phyloP scores from a whole-genome alignment of 495 filamentous ascomycete species.

The Penicillium bovifimosum region DNA sequence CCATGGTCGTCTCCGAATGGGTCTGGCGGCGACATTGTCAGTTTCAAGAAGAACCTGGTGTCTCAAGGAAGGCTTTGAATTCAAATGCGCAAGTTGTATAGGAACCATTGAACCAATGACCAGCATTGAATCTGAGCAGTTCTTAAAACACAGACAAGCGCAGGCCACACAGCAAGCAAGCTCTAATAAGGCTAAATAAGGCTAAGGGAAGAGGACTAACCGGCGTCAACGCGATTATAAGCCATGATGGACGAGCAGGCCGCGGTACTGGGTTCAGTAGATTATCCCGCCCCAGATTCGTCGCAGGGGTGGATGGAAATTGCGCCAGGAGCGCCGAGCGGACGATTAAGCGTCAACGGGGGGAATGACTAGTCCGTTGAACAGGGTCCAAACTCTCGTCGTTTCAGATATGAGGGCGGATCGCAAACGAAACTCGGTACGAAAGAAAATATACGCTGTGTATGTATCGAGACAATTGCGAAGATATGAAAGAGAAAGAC shows the following conservation, averaged over 20 bases:
- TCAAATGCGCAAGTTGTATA: background rate
- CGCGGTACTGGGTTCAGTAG: conserved; percentile 20
- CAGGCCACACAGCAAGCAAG: conserved; percentile 11
- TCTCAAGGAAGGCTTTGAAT: conserved; percentile 2
- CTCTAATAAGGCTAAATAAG: conserved; percentile 10
- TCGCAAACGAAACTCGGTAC: conserved; percentile 10
- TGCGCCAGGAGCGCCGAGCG: conserved; percentile 31
- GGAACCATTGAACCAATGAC: conserved; percentile 17
- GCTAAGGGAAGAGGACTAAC: conserved; percentile 43
- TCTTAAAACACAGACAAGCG: conserved; percentile 13
- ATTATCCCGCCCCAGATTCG: conserved; percentile 21
- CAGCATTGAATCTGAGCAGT: conserved; percentile 13
- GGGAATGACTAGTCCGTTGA: conserved; percentile 12
- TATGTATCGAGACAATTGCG: conserved; percentile 3
- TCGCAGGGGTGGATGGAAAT: conserved; percentile 24
- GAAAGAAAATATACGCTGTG: background rate
- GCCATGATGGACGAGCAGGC: conserved; percentile 32
- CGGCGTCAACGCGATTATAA: conserved; percentile 68
- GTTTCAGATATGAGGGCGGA: conserved; percentile 24
- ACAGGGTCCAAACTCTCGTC: conserved; percentile 19
- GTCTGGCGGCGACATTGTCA: conserved; percentile 28
- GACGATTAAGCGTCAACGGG: conserved; percentile 22
- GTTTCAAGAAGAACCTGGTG: background rate
- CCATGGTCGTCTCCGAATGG: conserved; percentile 55
- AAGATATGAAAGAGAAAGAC: conserved; percentile 2